Base-by-base conservation (phyloP, 2,329 filamentous ascomycete species). In the Penicillium hesseltinei region DNA sequence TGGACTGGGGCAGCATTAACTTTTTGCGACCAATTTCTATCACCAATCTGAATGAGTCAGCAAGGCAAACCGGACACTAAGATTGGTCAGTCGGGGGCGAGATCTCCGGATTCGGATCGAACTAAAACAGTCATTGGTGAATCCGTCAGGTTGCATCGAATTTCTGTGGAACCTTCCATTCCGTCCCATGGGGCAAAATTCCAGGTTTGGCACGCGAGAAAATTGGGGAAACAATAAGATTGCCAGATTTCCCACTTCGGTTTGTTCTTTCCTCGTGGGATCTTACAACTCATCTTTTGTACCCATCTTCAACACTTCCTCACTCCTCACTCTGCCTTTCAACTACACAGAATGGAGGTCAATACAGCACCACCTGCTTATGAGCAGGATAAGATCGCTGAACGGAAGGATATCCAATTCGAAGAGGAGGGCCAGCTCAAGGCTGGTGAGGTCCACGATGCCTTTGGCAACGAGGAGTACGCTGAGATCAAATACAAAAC, bases 401-500 rank as follows among this genome's bases (percentile, higher is more conserved):
- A 61, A 43, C 49, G 60, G 23, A 66, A 63, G 49, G 50, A 59
- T 33, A 8, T 56, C 15, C 31, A 25, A 13, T 54, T 56, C 4
- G 63, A 64, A 2, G 64, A 66, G 47, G 64, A 66, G n/a, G 44
- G 51, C 47, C 54, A 25, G 19, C 40, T 66, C 6, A 66, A 66
- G 59, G 45, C 64, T 35, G 64, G 64, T 10, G 64, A 66, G 52
- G 63, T 66, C 5, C 52, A 56, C 9, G 65, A 67, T 57, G 64
- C 65, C 17, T 67, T 67, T 33, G 65, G 65, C 51, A 65, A 67
- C 25, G 65, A 67, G 43, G 65, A 67, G 31, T 65, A 60, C 36
- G 65, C 65, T 3, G 65, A 67, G 47, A 63, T 67, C 51, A 67
- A 67, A 54, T 67, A 67, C 21, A 67, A 67, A 52, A 67, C 65